A percentile compares a stretch with the other conserved stretches of the same genome.
phyloP scores from a whole-genome alignment of 768 basidiomycete species.

The Mycena latifolia region DNA sequence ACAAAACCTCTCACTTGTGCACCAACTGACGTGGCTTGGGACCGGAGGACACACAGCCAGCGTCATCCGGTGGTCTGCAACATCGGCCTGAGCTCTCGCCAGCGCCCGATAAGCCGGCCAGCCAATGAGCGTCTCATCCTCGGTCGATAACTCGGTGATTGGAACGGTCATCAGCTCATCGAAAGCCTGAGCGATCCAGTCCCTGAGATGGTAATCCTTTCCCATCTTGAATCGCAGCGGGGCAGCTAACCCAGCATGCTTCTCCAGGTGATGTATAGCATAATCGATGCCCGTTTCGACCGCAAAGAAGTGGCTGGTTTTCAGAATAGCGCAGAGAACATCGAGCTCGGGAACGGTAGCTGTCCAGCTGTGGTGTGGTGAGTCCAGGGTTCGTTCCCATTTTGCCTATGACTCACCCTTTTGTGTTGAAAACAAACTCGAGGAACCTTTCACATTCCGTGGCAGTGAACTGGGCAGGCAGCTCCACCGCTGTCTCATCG shows the following conservation, averaged over 20 bases:
- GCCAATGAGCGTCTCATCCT: slow-evolving; percentile 5
- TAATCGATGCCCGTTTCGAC: background rate
- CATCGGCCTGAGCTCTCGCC: slow-evolving; percentile 10
- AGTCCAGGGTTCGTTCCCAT: too few species aligned
- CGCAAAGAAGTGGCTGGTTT: slow-evolving; percentile 9
- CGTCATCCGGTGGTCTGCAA: background rate
- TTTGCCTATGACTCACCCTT: background rate
- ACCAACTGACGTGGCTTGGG: background rate
- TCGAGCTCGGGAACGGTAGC: background rate
- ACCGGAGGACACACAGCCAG: background rate
- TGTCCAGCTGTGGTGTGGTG: background rate
- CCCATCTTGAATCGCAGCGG: background rate
- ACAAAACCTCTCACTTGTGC: background rate
- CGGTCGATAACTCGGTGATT: background rate
- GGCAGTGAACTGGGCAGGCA: background rate
- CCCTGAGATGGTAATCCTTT: background rate
- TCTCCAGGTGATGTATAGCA: slow-evolving; percentile 3
- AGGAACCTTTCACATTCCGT: slow-evolving; percentile 4
- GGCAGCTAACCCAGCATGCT: background rate
- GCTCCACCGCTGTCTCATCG: background rate
- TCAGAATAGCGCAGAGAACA: background rate
- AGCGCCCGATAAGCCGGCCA: slow-evolving; percentile 1
- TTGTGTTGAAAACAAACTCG: slow-evolving; percentile 6
- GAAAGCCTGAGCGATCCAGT: slow-evolving; percentile 2
- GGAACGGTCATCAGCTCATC: slow-evolving; percentile 6